These are phyloP conservation scores for Aspergillus nidulans DNA, from an alignment of 495 filamentous ascomycete species.

Conservation along the genomic window DNA sequence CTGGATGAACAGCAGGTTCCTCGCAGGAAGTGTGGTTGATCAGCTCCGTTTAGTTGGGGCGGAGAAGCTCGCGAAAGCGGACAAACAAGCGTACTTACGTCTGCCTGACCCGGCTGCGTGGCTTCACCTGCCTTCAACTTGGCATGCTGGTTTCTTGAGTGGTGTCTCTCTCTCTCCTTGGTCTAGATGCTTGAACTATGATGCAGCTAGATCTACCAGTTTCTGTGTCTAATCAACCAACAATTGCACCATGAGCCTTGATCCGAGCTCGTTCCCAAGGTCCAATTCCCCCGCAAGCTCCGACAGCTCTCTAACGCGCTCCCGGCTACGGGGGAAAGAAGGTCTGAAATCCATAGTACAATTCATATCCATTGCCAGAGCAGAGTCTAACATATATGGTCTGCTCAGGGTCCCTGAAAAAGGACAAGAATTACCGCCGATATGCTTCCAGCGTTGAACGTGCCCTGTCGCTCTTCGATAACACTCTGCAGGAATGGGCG, in stretches of 20 bases:
- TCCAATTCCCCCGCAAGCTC: conserved; percentile 74
- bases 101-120: conserved; percentile 31
- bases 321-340: conserved; percentile 50
- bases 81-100: conserved; percentile 4
- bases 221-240: conserved; percentile 20
- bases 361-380: not conserved
- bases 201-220: conserved; percentile 26
- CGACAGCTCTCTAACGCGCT: conserved; percentile 65
- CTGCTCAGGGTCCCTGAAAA: conserved; percentile 58
- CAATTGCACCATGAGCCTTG: conserved; percentile 63
- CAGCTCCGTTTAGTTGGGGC: not conserved
- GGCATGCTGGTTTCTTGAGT: conserved; percentile 19
- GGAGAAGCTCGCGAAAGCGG: conserved; percentile 11
- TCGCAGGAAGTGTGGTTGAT: not conserved
- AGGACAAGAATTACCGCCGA: conserved; percentile 86
- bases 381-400: conserved; percentile 5
- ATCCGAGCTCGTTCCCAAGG: conserved; percentile 59
- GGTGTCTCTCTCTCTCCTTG: conserved; percentile 12
- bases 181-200: conserved; percentile 34
- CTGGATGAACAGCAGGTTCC: not conserved
- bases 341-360: conserved; percentile 27
- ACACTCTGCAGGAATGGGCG: conserved; percentile 93
- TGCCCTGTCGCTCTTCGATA: conserved; percentile 87
- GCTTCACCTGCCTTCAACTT: conserved; percentile 15
- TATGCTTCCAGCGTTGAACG: conserved; percentile 88